Evolutionary conservation across 163 green algal genomes (phyloP).

Genomic region (Coccomyxa subellipsoidea): DNA sequence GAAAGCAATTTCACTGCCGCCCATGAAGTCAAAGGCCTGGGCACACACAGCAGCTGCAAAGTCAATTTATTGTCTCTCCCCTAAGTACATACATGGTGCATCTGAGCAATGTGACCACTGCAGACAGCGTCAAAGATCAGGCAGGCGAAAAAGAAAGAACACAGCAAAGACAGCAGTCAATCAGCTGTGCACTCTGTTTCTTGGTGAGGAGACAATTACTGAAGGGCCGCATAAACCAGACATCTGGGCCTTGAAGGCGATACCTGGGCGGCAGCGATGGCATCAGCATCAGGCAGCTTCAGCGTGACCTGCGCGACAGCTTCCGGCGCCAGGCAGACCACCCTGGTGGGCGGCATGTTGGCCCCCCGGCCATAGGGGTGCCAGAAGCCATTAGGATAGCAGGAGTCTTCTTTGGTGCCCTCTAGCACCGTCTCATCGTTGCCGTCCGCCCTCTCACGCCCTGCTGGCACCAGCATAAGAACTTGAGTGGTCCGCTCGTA

Average conservation of each 20-base stretch:
- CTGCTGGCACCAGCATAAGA: neutral
- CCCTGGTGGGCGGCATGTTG: neutral
- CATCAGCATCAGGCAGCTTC: neutral
- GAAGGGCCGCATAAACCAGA: too few relatives aligned
- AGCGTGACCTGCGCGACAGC: slow-evolving; percentile 7
- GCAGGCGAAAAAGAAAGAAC: too few relatives aligned
- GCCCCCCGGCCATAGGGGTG: neutral
- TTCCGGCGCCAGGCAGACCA: neutral
- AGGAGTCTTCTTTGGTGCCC: neutral
- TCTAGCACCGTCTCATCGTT: slow-evolving; percentile 4
- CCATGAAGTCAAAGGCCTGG: slow-evolving; percentile 6
- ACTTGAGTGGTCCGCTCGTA: too few relatives aligned
- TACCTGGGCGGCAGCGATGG: neutral
- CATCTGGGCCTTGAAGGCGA: too few relatives aligned
- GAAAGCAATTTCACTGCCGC: slow-evolving; percentile 8
- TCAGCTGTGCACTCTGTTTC: too few relatives aligned
- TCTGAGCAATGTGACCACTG: too few relatives aligned
- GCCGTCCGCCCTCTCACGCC: neutral
- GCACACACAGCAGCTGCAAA: neutral
- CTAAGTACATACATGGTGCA: too few relatives aligned
- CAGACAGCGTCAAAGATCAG: too few relatives aligned
- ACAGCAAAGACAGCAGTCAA: too few relatives aligned
- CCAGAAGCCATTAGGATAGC: neutral
- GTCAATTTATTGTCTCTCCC: too few relatives aligned
- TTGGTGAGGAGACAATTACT: too few relatives aligned